phyloP scores from a whole-genome alignment of 495 filamentous ascomycete species.

The Pyronema omphalodes region DNA sequence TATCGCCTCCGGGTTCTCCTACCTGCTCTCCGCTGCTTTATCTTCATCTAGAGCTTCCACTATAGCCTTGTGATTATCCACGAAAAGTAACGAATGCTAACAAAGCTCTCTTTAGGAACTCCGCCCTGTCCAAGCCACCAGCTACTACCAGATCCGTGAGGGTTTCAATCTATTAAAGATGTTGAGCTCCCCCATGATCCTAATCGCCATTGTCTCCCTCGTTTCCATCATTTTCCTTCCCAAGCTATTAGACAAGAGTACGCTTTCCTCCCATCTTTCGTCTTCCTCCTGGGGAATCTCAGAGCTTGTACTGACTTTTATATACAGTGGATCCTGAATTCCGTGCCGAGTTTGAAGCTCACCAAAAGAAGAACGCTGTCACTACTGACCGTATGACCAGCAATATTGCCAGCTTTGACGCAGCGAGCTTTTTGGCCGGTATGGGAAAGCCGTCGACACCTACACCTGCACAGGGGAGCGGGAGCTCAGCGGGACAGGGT shows the following conservation, averaged over 20 bases:
- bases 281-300: background rate
- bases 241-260: slow-evolving; percentile 89
- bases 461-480: too few relatives aligned
- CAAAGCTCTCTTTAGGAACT: slow-evolving; percentile 26
- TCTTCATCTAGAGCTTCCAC: too few relatives aligned
- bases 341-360: slow-evolving; percentile 76
- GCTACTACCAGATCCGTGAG: slow-evolving; percentile 22
- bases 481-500: too few relatives aligned
- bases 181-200: slow-evolving; percentile 85
- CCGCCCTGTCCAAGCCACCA: slow-evolving; percentile 9
- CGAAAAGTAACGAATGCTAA: slow-evolving; percentile 6
- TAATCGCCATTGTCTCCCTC: slow-evolving; percentile 67
- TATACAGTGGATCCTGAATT: slow-evolving; percentile 81
- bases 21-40: too few relatives aligned
- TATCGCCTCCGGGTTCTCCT: too few relatives aligned
- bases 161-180: slow-evolving; percentile 39
- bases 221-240: slow-evolving; percentile 74
- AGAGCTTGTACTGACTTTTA: background rate
- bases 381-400: slow-evolving; percentile 19
- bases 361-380: slow-evolving; percentile 57
- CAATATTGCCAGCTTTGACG: slow-evolving; percentile 13
- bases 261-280: slow-evolving; percentile 24
- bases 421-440: slow-evolving; percentile 18
- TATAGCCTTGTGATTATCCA: too few relatives aligned
- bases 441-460: background rate